These are phyloP conservation scores for Rhypophila decipiens DNA, from an alignment of 495 filamentous ascomycete species.

Conservation along the genomic window DNA sequence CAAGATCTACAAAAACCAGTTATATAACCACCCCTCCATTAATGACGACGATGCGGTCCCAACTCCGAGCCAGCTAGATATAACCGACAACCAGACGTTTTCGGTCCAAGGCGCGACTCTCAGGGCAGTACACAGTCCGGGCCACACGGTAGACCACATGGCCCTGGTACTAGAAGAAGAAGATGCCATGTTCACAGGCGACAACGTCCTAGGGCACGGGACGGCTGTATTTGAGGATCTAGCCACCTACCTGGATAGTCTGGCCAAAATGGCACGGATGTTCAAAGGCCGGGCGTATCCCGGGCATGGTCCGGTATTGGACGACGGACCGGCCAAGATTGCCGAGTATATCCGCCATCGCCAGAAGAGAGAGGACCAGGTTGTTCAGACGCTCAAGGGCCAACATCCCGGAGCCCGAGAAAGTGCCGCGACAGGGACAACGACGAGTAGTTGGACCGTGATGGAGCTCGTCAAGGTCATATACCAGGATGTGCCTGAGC, in stretches of 20 bases:
- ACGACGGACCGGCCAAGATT: constrained; percentile 58
- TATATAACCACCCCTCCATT: too few relatives aligned
- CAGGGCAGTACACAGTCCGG: constrained; percentile 69
- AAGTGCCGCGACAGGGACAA: not conserved
- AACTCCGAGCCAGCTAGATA: constrained; percentile 40
- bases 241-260: constrained; percentile 59
- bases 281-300: constrained; percentile 75
- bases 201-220: constrained; percentile 91
- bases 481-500: constrained; percentile 71
- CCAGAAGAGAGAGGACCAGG: constrained; percentile 70
- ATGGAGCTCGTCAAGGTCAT: constrained; percentile 82
- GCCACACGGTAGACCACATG: constrained; percentile 86
- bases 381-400: constrained; percentile 58
- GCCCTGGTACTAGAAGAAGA: constrained; percentile 66
- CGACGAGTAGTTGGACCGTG: constrained; percentile 56
- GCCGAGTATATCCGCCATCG: constrained; percentile 79
- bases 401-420: constrained; percentile 10
- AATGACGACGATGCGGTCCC: too few relatives aligned
- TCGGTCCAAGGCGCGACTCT: constrained; percentile 69
- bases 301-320: constrained; percentile 74
- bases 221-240: constrained; percentile 90
- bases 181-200: constrained; percentile 85
- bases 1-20: constrained; percentile 46
- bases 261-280: constrained; percentile 61
- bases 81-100: constrained; percentile 69